Conservation (phyloP, 1,139 yeast species). For the Suzukiozyma palmioleophila region DNA sequence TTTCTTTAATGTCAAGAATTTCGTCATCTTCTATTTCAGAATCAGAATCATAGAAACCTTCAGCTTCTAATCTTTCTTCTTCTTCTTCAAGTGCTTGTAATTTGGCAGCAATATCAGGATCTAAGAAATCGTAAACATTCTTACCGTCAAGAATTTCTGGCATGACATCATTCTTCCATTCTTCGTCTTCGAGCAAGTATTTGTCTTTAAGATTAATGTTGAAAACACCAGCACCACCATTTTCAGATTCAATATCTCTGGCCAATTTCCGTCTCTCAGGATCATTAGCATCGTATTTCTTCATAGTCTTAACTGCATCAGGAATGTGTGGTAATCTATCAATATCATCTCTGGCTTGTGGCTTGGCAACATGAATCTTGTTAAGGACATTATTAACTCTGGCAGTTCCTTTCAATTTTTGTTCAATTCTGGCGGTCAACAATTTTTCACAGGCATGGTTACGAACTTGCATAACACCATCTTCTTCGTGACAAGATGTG, state of each 20-base stretch:
- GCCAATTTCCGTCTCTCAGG: conserved; percentile 81
- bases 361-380: conserved; percentile 92
- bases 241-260: conserved; percentile 85
- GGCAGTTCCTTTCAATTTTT: conserved; percentile 89
- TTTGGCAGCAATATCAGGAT: conserved; percentile 90
- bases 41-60: conserved; percentile 94
- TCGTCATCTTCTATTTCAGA: conserved; percentile 64
- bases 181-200: conserved; percentile 88
- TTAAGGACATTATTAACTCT: conserved; percentile 86
- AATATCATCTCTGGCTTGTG: conserved; percentile 82
- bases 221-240: conserved; percentile 98
- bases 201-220: conserved; percentile 90
- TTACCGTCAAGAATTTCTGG: conserved; percentile 96
- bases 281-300: conserved; percentile 72
- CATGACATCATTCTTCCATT: conserved; percentile 96
- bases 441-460: conserved; percentile 96
- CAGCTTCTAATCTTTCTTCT: conserved; percentile 87
- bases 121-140: conserved; percentile 95
- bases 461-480: conserved; percentile 92
- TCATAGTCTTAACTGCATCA: conserved; percentile 54
- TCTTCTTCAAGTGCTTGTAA: conserved; percentile 94
- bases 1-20: conserved; percentile 67
- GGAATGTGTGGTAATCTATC: conserved; percentile 81
- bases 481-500: conserved; percentile 91
- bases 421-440: conserved; percentile 93